A percentile compares a stretch with the other conserved stretches of the same genome.
These are phyloP conservation scores for Sordariomycetes sp. DNA, from an alignment of 2,329 filamentous ascomycete species.

Conservation along the genomic window DNA sequence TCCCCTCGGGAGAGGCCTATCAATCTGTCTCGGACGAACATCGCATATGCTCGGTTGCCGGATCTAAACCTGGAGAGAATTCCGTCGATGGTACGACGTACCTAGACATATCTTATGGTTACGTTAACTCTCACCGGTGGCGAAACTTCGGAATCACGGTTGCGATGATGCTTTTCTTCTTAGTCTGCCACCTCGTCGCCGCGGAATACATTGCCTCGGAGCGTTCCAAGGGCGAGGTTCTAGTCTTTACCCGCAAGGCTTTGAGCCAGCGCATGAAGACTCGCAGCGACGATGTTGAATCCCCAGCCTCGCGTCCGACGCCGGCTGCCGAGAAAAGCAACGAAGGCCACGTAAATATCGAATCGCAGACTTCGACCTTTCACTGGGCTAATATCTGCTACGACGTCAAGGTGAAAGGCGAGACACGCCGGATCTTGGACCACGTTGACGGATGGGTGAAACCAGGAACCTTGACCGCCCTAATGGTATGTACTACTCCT, in stretches of 20 bases:
- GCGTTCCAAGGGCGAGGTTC: conserved; percentile 47
- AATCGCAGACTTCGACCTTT: conserved; percentile 29
- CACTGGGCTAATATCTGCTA: conserved; percentile 63
- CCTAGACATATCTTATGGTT: conserved; percentile 30
- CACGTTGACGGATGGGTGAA: conserved; percentile 65
- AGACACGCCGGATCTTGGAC: conserved; percentile 52
- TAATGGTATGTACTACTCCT: too few species aligned
- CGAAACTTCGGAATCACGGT: conserved; percentile 49
- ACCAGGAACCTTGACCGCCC: conserved; percentile 57
- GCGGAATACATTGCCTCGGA: conserved; percentile 32
- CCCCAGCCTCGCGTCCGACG: too few species aligned
- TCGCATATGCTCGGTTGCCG: conserved; percentile 30
- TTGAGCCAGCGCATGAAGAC: background rate
- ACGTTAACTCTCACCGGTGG: conserved; percentile 39
- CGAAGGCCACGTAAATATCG: too few species aligned
- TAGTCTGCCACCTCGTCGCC: conserved; percentile 31
- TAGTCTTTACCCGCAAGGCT: conserved; percentile 41
- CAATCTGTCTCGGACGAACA: too few species aligned
- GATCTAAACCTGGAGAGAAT: conserved; percentile 27
- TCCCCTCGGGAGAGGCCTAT: too few species aligned
- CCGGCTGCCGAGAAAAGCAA: background rate
- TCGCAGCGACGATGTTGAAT: background rate
- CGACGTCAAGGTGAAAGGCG: conserved; percentile 57
- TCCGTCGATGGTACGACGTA: conserved; percentile 33
- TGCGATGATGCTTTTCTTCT: conserved; percentile 35